Evolutionary conservation across 257 asterid genomes (phyloP), one percentile per base, ranked within the genome.

Genomic region (Rehmannia glutinosa): DNA sequence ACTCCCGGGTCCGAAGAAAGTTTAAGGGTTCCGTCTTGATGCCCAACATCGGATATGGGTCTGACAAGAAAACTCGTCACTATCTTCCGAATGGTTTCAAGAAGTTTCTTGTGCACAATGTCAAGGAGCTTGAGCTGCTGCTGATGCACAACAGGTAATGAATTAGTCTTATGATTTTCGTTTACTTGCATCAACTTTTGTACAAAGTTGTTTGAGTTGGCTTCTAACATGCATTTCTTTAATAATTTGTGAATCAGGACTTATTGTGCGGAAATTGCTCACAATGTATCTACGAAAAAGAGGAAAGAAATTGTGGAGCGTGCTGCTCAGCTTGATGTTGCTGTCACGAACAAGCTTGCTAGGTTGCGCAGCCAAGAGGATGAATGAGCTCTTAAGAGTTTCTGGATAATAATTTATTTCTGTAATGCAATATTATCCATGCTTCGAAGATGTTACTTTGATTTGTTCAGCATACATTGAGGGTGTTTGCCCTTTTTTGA

Each of bases 1-100:
- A 90, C 58, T 85, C 93, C 19, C 70, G 91, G 27, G 95, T 87
- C 45, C 56, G 93, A 24, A 82, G 93, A 73, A 87, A 87, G 88
- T 90, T 90, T 73, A 82, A 87, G 74, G 90, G 97, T 16, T 82
- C 87, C 1, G 69, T 69, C 1, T 61, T 85, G 83, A 85, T 85
- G 94, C 95, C 91, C 39, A 90, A 79, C 78, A 83, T 85, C 33
- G 97, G 91, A 1, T 85, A 85, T 60, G 97, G 91, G 1, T 82
- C 88, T 2, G 95, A 90, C 77, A 83, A 77, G 87, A 83, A 65
- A 70, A 85, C 93, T 16, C 84, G 86, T 2, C 97, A 90, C 42
- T 74, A 73, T 70, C 87, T 89, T 0, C 89, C 95, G 3, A 85
- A 85, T 20, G 88, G 93, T 24, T 85, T 85, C 76, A 85, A 80